Conservation (phyloP, 108 stramenopile species). For the Nitzschia palea region DNA sequence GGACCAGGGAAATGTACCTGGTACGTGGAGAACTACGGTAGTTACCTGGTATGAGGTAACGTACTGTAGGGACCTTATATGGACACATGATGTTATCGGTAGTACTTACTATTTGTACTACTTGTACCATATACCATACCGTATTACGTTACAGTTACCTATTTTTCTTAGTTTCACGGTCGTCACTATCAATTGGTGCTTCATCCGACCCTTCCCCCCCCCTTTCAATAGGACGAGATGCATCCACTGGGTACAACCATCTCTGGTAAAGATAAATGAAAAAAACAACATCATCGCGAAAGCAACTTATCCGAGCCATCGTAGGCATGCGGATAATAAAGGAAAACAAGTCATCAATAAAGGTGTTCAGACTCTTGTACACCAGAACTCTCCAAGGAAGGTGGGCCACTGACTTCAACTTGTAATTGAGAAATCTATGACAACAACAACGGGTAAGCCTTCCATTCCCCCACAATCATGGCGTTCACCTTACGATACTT, state of each 20-base stretch:
- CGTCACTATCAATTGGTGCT: not conserved
- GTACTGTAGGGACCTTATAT: too few relatives aligned
- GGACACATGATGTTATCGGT: too few relatives aligned
- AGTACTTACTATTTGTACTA: too few relatives aligned
- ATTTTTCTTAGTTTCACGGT: conserved; percentile 31
- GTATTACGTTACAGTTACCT: conserved; percentile 20
- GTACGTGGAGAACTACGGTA: too few relatives aligned
- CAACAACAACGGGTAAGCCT: too few relatives aligned
- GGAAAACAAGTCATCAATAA: conserved; percentile 95
- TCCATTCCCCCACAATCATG: too few relatives aligned
- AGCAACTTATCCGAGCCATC: conserved; percentile 93
- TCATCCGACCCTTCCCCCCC: conserved; percentile 32
- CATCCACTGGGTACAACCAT: conserved; percentile 93
- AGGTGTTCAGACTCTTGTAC: conserved; percentile 92
- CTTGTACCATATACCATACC: too few relatives aligned
- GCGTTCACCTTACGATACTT: conserved; percentile 3
- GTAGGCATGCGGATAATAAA: conserved; percentile 97
- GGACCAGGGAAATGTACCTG: too few relatives aligned
- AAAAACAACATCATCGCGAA: conserved; percentile 96
- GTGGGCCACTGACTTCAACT: conserved; percentile 85
- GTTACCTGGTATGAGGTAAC: too few relatives aligned
- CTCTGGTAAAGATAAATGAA: conserved; percentile 95
- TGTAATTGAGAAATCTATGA: conserved; percentile 79
- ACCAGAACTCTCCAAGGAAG: conserved; percentile 87
- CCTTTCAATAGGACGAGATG: conserved; percentile 64